Conservation (phyloP, 2,329 filamentous ascomycete genomes). For the Didymella pinodella region DNA sequence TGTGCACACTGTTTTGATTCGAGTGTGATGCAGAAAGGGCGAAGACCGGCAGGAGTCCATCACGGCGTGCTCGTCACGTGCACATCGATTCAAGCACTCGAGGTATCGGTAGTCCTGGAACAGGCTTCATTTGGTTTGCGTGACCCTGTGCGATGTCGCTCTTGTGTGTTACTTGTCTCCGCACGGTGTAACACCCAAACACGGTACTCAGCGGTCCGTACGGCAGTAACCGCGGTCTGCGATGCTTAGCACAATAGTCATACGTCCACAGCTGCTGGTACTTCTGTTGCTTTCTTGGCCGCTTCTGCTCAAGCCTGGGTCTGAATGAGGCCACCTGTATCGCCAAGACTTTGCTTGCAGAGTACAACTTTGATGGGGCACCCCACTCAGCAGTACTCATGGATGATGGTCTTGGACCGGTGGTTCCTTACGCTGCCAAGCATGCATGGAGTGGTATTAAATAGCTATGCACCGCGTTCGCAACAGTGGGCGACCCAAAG, state of each 20-base stretch:
- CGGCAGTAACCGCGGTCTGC: conserved; percentile 16
- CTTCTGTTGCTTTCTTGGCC: background rate
- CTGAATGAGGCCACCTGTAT: background rate
- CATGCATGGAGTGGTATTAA: too few relatives aligned
- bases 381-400: background rate
- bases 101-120: background rate
- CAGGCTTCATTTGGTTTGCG: conserved; percentile 5
- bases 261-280: background rate
- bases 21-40: background rate
- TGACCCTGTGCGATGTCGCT: conserved; percentile 2
- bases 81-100: background rate
- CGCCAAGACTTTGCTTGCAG: background rate
- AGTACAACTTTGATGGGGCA: background rate
- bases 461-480: too few relatives aligned
- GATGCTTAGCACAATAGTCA: conserved; percentile 6
- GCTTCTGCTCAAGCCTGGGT: background rate
- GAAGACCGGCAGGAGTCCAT: background rate
- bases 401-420: background rate
- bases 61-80: conserved; percentile 1
- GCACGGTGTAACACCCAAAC: conserved; percentile 11
- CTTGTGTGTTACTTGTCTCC: conserved; percentile 15
- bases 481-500: too few relatives aligned
- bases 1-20: background rate
- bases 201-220: conserved; percentile 14
- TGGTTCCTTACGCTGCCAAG: background rate